Conservation (phyloP, 768 basidiomycete genomes). For the Scleroderma bovista region DNA sequence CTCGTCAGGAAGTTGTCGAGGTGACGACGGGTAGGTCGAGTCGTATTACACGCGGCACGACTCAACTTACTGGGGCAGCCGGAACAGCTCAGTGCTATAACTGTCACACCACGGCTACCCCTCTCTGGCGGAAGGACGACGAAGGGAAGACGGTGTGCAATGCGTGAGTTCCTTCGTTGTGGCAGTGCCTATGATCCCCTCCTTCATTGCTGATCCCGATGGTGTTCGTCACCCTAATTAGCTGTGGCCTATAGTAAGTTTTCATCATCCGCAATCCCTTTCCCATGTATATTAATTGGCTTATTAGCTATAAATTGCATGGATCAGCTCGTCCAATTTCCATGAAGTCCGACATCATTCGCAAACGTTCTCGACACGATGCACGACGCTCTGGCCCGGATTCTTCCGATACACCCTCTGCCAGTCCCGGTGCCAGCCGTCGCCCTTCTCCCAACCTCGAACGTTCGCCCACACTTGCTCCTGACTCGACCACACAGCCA, state of each 20-base stretch:
- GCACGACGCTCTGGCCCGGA: slow-evolving; percentile 53
- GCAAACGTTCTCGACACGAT: slow-evolving; percentile 81
- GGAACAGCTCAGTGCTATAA: slow-evolving; percentile 79
- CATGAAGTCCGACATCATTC: slow-evolving; percentile 89
- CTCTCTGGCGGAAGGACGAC: slow-evolving; percentile 87
- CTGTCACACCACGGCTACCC: slow-evolving; percentile 85
- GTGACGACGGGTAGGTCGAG: slow-evolving; percentile 53
- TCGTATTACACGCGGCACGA: slow-evolving; percentile 24
- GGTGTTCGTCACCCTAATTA: slow-evolving; percentile 20
- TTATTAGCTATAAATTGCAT: slow-evolving; percentile 66
- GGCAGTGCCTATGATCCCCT: not conserved
- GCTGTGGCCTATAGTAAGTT: slow-evolving; percentile 73
- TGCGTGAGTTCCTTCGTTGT: slow-evolving; percentile 49
- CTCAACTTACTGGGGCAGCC: slow-evolving; percentile 24
- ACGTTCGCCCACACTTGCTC: slow-evolving; percentile 59
- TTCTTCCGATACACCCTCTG: slow-evolving; percentile 65
- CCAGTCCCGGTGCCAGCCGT: slow-evolving; percentile 67
- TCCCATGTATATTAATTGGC: not conserved
- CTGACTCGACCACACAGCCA: slow-evolving; percentile 62
- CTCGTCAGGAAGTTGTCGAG: slow-evolving; percentile 67
- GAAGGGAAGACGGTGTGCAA: slow-evolving; percentile 91
- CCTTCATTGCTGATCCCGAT: slow-evolving; percentile 6
- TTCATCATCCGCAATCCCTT: not conserved
- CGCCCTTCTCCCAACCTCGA: slow-evolving; percentile 63
- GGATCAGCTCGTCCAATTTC: slow-evolving; percentile 82